Base-by-base conservation (phyloP, 2,329 filamentous ascomycete genomes). In the Fusarium agapanthi region DNA sequence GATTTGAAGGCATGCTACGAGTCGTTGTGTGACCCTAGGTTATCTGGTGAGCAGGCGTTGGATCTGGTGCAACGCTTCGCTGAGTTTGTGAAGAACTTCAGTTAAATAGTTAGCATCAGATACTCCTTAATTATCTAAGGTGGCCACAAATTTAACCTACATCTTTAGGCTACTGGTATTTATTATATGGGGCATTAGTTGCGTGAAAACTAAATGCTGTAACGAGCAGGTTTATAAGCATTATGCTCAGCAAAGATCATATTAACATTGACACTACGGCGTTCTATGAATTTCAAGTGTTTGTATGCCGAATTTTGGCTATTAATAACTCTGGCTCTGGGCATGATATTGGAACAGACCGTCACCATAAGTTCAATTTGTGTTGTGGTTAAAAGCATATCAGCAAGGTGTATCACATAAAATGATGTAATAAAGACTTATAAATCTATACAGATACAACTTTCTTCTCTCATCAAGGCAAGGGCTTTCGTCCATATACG, bases 101-200 rank as follows among this genome's bases (percentile, higher is more conserved):
- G 8, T 14, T 34, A 9, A 10, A 4, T 16, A 7, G 4, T 11
- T 5, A 28, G 13, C 8, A 5, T 2, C 18, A 28, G 14, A 26
- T 12, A n/a, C 20, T 47, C 3, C 14, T 47, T 30, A 22, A 0
- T 12, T 12, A 30, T 7, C 0, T 1, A 47, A 30, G 6, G 4
- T 13, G 5, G 6, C 4, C 4, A 13, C 3, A 47, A 30, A 12
- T 16, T 15, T 10, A 14, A 16, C 6, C 10, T 22, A 6, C 9
- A 16, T 16, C 1, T 8, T 20, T 4, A 15, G 3, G 4, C 10
- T 6, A 7, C 18, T 7, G 16, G 20, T 1, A n/a, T 2, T 14
- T 30, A 0, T 30, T 3, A 47, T 16, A 6, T n/a, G 3, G 30
- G 7, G 3, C 10, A 47, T 16, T 12, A 11, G 4, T n/a, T 22